Conservation (phyloP, 139 green algal genomes). For the Dunaliella sp. region DNA sequence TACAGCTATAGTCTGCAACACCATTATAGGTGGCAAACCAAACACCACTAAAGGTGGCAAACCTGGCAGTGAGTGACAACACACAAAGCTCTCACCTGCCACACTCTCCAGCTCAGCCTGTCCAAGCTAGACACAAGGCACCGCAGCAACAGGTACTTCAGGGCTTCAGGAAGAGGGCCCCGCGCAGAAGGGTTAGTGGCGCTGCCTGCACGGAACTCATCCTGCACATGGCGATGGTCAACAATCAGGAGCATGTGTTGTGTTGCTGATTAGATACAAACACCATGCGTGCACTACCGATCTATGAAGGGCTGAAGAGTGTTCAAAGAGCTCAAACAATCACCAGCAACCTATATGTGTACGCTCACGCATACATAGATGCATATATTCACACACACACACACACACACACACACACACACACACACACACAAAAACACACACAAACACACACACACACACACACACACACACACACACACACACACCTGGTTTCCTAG, state of each 20-base stretch:
- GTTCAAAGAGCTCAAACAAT: too few species aligned
- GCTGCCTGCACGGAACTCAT: not conserved
- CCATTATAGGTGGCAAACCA: too few species aligned
- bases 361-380: too few species aligned
- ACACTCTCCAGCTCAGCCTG: conserved; percentile 6
- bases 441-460: not conserved
- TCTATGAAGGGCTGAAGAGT: not conserved
- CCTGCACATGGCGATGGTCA: not conserved
- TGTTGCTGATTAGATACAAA: too few species aligned
- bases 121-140: conserved; percentile 9
- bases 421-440: not conserved
- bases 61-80: too few species aligned
- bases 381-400: not conserved
- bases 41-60: too few species aligned
- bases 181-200: not conserved
- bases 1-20: too few species aligned
- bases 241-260: not conserved
- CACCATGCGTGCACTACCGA: too few species aligned
- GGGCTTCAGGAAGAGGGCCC: not conserved
- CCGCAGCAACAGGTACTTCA: conserved; percentile 21
- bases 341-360: too few species aligned
- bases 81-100: conserved; percentile 17
- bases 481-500: conserved; percentile 2
- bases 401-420: not conserved
- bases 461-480: not conserved